Evolutionary conservation across 2,329 filamentous ascomycete genomes (phyloP).

Genomic region (Fusarium transvaalense): DNA sequence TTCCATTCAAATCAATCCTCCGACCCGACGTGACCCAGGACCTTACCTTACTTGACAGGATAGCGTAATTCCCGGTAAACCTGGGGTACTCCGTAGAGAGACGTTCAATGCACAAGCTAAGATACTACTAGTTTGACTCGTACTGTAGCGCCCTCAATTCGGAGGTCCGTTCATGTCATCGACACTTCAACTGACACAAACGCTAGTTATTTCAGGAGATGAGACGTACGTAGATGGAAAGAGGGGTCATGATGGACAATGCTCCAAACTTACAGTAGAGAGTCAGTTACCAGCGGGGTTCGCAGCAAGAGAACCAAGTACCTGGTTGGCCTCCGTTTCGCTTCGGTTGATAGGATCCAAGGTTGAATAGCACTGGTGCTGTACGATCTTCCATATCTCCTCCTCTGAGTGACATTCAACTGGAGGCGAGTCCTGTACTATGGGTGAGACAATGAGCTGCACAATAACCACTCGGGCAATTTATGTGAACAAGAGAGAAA

Average conservation of each 20-base stretch:
- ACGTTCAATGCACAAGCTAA: conserved; percentile 36
- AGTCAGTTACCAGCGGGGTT: neutral
- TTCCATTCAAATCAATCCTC: conserved; percentile 4
- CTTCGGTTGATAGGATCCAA: neutral
- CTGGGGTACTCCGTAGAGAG: conserved; percentile 28
- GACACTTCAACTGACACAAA: conserved; percentile 38
- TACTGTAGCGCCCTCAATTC: conserved; percentile 11
- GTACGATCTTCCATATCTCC: conserved; percentile 5
- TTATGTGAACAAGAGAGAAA: neutral
- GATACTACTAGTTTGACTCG: conserved; percentile 27
- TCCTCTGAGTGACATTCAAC: conserved; percentile 21
- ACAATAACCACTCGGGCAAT: conserved; percentile 10
- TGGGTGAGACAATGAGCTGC: conserved; percentile 1
- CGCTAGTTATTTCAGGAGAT: conserved; percentile 19
- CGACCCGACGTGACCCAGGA: conserved; percentile 21
- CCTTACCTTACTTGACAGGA: neutral
- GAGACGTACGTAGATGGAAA: conserved; percentile 20
- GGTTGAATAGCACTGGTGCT: no score
- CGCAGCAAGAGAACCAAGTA: conserved; percentile 20
- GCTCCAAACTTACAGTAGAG: neutral
- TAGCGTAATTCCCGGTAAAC: conserved; percentile 26
- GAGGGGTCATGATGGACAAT: conserved; percentile 21
- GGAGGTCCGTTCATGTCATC: conserved; percentile 19
- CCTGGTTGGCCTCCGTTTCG: conserved; percentile 22
- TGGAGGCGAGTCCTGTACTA: conserved; percentile 23